A percentile compares a stretch with the other conserved stretches of the same genome.
Evolutionary conservation across 2,329 filamentous ascomycete species (phyloP).

Genomic region (Ceratocystis alfenasii): DNA sequence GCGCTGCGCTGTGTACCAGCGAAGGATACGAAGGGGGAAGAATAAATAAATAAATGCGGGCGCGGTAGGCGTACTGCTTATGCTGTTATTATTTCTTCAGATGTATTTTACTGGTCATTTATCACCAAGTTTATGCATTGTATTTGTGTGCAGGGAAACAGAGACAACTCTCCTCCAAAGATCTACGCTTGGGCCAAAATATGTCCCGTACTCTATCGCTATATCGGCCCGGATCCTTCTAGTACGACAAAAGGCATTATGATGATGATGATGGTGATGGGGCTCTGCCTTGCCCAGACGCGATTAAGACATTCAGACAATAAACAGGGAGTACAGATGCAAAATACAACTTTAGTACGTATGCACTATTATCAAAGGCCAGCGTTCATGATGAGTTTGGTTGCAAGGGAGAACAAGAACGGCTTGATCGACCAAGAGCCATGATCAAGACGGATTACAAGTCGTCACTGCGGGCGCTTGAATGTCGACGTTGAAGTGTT

Average conservation of each 20-base stretch:
- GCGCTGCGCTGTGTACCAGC: background rate
- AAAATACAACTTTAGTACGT: background rate
- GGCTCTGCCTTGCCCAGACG: background rate
- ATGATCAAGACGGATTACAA: background rate
- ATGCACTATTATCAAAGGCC: background rate
- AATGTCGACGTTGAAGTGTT: background rate
- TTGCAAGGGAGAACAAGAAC: background rate
- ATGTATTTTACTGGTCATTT: background rate
- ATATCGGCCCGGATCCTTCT: conserved; percentile 11
- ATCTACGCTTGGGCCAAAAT: conserved; percentile 1
- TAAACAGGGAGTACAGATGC: background rate
- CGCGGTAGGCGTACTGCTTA: background rate
- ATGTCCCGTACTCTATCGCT: background rate
- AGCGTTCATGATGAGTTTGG: background rate
- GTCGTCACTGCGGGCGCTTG: background rate
- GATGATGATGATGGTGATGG: background rate
- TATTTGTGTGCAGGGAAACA: background rate
- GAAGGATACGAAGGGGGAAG: background rate
- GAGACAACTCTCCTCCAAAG: background rate
- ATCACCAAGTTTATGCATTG: background rate
- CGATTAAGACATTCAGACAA: background rate
- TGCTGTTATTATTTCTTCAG: background rate
- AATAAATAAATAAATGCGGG: background rate
- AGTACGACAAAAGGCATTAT: conserved; percentile 1
- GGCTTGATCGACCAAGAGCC: background rate